Percentiles rank a stretch among this genome's conserved stretches.
These are phyloP conservation scores for Abelmoschus esculentus DNA, from an alignment of 345 rosid species.

Conservation along the genomic window DNA sequence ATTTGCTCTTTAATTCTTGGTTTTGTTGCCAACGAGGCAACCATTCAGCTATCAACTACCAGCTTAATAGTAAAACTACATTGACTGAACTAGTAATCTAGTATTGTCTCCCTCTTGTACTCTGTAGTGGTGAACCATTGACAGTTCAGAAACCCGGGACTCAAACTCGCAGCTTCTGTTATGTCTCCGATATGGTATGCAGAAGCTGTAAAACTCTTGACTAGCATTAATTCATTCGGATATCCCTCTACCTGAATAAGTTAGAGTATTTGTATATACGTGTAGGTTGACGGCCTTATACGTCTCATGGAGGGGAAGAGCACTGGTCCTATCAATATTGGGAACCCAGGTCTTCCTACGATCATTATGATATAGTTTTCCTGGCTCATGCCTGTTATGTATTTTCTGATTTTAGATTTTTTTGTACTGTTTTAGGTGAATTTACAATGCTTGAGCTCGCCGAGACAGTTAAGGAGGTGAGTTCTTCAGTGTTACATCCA, in stretches of 20 bases:
- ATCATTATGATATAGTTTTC: neutral
- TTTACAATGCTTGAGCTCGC: constrained; percentile 90
- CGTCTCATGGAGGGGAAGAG: constrained; percentile 91
- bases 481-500: constrained; percentile 1
- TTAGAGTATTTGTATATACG: neutral
- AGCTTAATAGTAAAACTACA: neutral
- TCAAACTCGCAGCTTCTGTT: constrained; percentile 97
- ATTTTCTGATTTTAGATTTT: neutral
- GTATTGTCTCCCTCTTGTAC: neutral
- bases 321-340: constrained; percentile 94
- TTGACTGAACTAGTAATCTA: neutral
- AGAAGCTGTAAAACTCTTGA: neutral
- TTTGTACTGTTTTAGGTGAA: constrained; percentile 41
- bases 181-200: constrained; percentile 86
- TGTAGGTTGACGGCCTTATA: constrained; percentile 83
- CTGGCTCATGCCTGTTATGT: neutral
- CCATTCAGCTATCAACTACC: neutral
- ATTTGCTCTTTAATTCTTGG: neutral
- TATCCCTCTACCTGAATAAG: neutral
- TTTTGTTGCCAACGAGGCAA: neutral
- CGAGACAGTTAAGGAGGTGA: constrained; percentile 86
- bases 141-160: constrained; percentile 95
- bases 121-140: constrained; percentile 68
- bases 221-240: neutral
- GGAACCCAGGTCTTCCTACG: constrained; percentile 67